These are phyloP conservation scores for Leccinellum luteum DNA, from an alignment of 768 basidiomycete species.

Conservation along the genomic window DNA sequence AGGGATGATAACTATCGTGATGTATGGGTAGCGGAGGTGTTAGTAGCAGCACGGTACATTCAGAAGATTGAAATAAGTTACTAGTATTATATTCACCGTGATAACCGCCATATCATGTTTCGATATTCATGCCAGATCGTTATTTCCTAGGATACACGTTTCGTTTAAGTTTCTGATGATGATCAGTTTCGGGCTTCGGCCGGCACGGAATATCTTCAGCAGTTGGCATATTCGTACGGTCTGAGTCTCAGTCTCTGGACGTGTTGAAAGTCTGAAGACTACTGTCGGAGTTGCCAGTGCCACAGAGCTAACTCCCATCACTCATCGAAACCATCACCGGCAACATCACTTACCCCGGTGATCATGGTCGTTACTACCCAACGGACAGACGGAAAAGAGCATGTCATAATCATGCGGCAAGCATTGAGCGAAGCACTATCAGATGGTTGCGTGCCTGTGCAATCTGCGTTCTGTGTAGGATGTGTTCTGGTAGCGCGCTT, in stretches of 20 bases:
- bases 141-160: not conserved
- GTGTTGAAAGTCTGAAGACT: no score
- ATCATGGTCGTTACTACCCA: constrained; percentile 2
- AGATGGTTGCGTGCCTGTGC: constrained; percentile 60
- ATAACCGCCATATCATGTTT: no score
- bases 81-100: not conserved
- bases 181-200: no score
- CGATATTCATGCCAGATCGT: no score
- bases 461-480: constrained; percentile 90
- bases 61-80: not conserved
- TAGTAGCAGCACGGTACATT: not conserved
- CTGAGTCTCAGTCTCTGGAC: no score
- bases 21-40: not conserved
- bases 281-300: no score
- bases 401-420: constrained; percentile 49
- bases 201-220: no score
- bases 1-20: no score
- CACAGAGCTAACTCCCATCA: no score
- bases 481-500: constrained; percentile 62
- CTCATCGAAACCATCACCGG: no score
- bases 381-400: constrained; percentile 19
- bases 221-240: no score
- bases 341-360: not conserved
- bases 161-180: no score
- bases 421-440: constrained; percentile 65